Evolutionary conservation across 108 stramenopile genomes (phyloP), one percentile per base, ranked within the genome.

Genomic region (Cylindrotheca closterium): DNA sequence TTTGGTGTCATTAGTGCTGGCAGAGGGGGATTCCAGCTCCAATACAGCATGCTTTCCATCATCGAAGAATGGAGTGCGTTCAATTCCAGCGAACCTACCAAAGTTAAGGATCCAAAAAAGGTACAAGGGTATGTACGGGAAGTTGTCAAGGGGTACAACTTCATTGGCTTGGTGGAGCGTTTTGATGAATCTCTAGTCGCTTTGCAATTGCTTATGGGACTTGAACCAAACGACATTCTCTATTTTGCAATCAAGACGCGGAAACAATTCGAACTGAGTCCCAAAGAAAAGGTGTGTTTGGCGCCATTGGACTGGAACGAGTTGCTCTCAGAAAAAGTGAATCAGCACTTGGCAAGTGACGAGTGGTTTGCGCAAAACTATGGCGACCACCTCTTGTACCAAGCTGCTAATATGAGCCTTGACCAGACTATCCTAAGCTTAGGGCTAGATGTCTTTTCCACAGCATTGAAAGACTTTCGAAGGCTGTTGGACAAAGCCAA

Each of bases 151-250:
- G 18, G 71, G 19, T 33, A 59, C 4, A 74, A 81, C 45, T 79
- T 81, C 45, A 65, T 85, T 23, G 71, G 63, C 3, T 31, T 77
- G 0, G 71, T 65, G 32, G 78, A 81, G 37, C 65, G 84, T 4
- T 73, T 85, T 58, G 78, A 85, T 25, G 84, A 85, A 67, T 79
- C 78, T 0, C 47, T 85, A 28, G 79, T 78, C 2, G 79, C 55
- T 27, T 37, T 82, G 55, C 50, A 68, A 32, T 46, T 82, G n/a
- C 26, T 78, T 12, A 30, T 79, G 58, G 71, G 71, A 0, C 53
- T 78, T 47, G 65, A 61, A 21, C 28, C 73, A 23, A 18, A 47
- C 28, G 71, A 78, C 28, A 59, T 78, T 0, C 27, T 78, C 2
- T 50, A 57, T 28, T 57, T 57, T 48, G 26, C 55, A 22, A 18